Evolutionary conservation across 148 eudicot species (phyloP).

Genomic region (Vaccinium macrocarpon): DNA sequence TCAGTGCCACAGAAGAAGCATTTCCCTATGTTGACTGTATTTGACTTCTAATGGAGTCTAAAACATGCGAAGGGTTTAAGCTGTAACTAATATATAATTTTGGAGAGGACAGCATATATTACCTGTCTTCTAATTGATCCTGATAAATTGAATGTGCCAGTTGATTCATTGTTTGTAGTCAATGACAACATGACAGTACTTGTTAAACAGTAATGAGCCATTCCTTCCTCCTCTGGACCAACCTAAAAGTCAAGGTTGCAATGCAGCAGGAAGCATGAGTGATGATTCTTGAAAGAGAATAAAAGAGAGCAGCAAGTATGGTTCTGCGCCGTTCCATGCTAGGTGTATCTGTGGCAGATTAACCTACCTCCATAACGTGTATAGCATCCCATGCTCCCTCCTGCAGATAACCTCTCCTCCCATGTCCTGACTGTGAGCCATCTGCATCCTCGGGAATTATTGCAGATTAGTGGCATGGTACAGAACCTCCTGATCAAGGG

Average conservation of each 20-base stretch:
- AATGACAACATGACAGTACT: conserved; percentile 94
- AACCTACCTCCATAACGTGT: conserved; percentile 85
- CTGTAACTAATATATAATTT: neutral
- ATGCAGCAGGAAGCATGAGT: neutral
- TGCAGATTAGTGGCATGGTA: conserved; percentile 19
- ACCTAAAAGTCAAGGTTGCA: conserved; percentile 43
- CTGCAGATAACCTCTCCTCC: conserved; percentile 88
- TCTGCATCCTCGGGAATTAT: conserved; percentile 37
- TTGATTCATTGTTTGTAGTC: conserved; percentile 73
- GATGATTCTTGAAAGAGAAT: neutral
- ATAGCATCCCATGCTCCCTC: conserved; percentile 99
- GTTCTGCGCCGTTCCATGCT: neutral
- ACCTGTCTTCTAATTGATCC: conserved; percentile 99
- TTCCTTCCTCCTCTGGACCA: conserved; percentile 75
- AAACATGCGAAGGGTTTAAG: neutral
- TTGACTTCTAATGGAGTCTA: neutral
- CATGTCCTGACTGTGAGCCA: conserved; percentile 86
- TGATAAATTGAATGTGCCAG: conserved; percentile 84
- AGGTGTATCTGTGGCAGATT: conserved; percentile 4
- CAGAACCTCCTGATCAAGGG: neutral
- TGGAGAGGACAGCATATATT: neutral
- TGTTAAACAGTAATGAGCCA: conserved; percentile 80
- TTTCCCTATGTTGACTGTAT: neutral
- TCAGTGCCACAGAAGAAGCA: neutral
- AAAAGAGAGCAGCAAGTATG: neutral